These are phyloP conservation scores for Rhinocladiella mackenziei DNA, from an alignment of 2,329 filamentous ascomycete genomes.

Conservation along the genomic window DNA sequence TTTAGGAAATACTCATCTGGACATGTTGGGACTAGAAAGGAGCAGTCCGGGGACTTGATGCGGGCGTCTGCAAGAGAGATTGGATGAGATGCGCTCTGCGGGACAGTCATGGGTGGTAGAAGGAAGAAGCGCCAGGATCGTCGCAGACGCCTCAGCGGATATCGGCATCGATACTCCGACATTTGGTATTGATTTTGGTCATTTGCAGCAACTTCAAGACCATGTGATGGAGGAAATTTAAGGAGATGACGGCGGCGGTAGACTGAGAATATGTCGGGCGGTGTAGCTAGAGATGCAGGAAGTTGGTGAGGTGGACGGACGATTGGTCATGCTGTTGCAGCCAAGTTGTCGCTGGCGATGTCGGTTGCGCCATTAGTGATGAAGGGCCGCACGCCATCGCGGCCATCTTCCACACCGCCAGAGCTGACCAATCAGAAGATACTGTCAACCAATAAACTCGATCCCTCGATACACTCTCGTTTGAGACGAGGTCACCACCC, in stretches of 20 bases:
- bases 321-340: background rate
- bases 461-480: too few species aligned
- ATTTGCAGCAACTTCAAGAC: slow-evolving; percentile 2
- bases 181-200: too few species aligned
- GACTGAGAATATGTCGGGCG: background rate
- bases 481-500: too few species aligned
- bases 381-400: background rate
- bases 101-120: background rate
- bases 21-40: background rate
- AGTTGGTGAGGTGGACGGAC: background rate
- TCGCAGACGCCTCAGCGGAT: background rate
- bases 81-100: background rate
- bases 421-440: slow-evolving; percentile 4
- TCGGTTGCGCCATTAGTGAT: too few species aligned
- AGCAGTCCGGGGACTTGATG: background rate
- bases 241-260: too few species aligned
- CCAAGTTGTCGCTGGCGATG: background rate
- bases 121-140: background rate
- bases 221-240: slow-evolving; percentile 3
- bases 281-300: slow-evolving; percentile 3
- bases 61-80: background rate
- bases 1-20: too few species aligned
- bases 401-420: slow-evolving; percentile 5
- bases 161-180: background rate
- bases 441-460: too few species aligned